These are phyloP conservation scores for Leishmania braziliensis DNA, from an alignment of 208 protist species.

Conservation along the genomic window DNA sequence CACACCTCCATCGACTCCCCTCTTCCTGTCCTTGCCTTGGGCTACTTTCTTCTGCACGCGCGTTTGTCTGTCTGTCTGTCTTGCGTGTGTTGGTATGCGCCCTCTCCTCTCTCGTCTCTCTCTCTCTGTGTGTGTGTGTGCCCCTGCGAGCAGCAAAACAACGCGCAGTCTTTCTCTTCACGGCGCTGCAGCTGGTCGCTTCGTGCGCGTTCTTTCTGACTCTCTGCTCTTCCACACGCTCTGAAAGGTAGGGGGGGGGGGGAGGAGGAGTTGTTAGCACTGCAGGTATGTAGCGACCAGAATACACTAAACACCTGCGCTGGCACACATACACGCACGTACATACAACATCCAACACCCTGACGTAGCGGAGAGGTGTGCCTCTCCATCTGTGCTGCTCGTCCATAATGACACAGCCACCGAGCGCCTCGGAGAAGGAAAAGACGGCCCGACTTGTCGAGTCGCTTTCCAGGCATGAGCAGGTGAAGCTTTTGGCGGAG, in stretches of 20 bases:
- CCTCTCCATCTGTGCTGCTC: background rate
- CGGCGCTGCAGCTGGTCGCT: background rate
- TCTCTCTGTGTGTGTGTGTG: background rate
- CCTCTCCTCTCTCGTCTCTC: background rate
- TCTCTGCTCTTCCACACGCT: background rate
- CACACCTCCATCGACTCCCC: background rate
- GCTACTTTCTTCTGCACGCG: background rate
- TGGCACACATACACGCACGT: background rate
- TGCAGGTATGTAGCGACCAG: background rate
- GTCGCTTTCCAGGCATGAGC: slow-evolving; percentile 42
- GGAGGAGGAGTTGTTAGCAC: background rate
- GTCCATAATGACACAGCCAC: slow-evolving; percentile 6
- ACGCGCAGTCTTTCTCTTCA: background rate
- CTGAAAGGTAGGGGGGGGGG: background rate
- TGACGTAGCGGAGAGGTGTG: background rate
- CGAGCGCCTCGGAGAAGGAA: slow-evolving; percentile 27
- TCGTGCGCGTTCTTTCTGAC: background rate
- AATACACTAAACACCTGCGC: background rate
- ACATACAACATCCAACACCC: background rate
- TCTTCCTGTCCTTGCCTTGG: background rate
- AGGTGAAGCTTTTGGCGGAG: slow-evolving; percentile 75
- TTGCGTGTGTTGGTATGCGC: background rate
- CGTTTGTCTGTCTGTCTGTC: background rate
- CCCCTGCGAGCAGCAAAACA: background rate
- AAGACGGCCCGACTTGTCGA: slow-evolving; percentile 35